Evolutionary conservation across 768 basidiomycete genomes (phyloP), one percentile per base, ranked within the genome.

Genomic region (Naematelia aurantialba): DNA sequence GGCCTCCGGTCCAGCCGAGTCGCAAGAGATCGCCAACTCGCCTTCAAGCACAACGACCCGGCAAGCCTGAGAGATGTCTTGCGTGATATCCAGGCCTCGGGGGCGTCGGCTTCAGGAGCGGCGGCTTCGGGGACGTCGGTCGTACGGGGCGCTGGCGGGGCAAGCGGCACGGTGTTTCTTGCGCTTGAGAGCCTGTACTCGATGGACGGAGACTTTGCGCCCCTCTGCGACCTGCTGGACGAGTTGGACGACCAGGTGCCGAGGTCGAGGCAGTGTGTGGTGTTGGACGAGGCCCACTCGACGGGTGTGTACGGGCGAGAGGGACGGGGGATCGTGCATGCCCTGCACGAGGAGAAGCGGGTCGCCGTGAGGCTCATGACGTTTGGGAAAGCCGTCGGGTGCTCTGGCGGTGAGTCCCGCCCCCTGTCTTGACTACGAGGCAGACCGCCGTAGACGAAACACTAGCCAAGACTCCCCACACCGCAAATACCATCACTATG

Each of bases 171-270:
- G 2, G 65, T 89, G 2, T 96, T 93, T 69, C 76, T 98, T 12
- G 85, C 89, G 0, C 85, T 96, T 5, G 94, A 98, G 80, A 87
- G 85, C 34, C 76, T 97, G 46, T 97, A 97, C 67, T 89, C 87
- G 57, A 98, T 98, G 94, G 94, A 98, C 65, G 94, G 94, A 13
- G 94, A 91, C 25, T 82, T 94, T 59, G 82, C 87, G 0, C 91
- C 91, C 0, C 79, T 98, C 26, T 54, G 54, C 14, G 83, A 83
- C 45, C 85, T 96, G 48, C 83, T 87, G 31, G 81, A 83, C 25
- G 68, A 82, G 2, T 68, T 91, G 45, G 72, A 69, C 29, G 84
- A 90, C 46, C 53, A 63, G 27, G 39, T 78, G 12, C 82, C 91
- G 44, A 17, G 81, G 82, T 2, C 88, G 88, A 69, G 85, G 81